Base-by-base conservation (phyloP, 148 eudicot species). In the Rhododendron kiyosumense region DNA sequence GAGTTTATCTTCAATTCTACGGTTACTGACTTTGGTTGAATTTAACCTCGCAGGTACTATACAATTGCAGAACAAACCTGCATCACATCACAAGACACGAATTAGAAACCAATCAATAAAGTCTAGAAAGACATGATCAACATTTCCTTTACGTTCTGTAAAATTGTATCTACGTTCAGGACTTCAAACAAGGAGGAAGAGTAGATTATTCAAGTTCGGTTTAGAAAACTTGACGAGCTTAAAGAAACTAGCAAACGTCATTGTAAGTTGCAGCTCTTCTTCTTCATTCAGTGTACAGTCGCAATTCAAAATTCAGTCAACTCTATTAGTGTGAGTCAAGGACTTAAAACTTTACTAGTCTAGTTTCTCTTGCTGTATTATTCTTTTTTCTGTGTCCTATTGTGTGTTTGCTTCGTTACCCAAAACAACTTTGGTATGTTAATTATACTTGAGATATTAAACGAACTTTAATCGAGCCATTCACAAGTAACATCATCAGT, bases 1-100 rank as follows among this genome's bases (percentile, higher is more conserved):
- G 20, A 7, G 79, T 74, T 91, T 87, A 79, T 90, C 89, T 79
- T 90, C 90, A 1, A 83, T 81, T 49, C 48, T 84, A n/a, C 88
- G 85, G 59, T 88, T 84, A 59, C 88, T 43, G 32, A 90, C 84
- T 88, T 86, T 88, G 12, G 90, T 90, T 5, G 83, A 81, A 32
- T 85, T 88, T 82, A 90, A 54, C 79, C 88, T 90, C 83, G 76
- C 86, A 3, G 91, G 91, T 20, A 90, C 81, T 15, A 90, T 85
- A 38, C 91, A 90, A 9, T 86, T 84, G 90, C 90, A 90, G 46
- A 88, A 85, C 67, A 84, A 38, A 84, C 91, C 91, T 90, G 45
- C 80, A 67, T n/a, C 74, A 67, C 28, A 11, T 67, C 32, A 67
- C 32, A 26, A 67, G 5, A n/a, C 74, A 67, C 74, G 24, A 26